A percentile compares a stretch with the other conserved stretches of the same genome.
These are phyloP conservation scores for Fistulinella staudtii DNA, from an alignment of 1,284 basidiomycete species.

Conservation along the genomic window DNA sequence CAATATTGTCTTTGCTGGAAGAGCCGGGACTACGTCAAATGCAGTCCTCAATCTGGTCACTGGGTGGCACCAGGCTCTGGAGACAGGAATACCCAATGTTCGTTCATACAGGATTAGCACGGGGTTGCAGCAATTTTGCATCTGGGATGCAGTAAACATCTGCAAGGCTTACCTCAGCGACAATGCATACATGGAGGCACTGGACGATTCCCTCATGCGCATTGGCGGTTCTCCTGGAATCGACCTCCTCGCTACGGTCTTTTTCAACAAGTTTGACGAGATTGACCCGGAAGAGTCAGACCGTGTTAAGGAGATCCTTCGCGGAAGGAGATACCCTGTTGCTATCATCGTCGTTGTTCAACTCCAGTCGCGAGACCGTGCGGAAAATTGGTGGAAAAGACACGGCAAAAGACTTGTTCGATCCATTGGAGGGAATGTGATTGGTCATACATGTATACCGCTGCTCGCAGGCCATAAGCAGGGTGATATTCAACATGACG, in stretches of 20 bases:
- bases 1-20: too few species aligned
- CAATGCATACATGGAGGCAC: background rate
- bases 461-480: too few species aligned
- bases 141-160: too few species aligned
- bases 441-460: slow-evolving; percentile 17
- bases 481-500: too few species aligned
- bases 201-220: background rate
- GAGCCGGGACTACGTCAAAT: too few species aligned
- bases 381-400: slow-evolving; percentile 6
- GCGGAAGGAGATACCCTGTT: slow-evolving; percentile 25
- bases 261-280: slow-evolving; percentile 21
- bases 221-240: slow-evolving; percentile 7
- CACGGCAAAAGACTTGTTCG: background rate
- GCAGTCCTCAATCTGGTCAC: too few species aligned
- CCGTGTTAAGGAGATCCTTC: slow-evolving; percentile 25
- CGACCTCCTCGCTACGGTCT: slow-evolving; percentile 33
- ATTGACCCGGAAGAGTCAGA: slow-evolving; percentile 19
- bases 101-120: too few species aligned
- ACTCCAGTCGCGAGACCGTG: slow-evolving; percentile 1
- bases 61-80: too few species aligned
- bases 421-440: background rate
- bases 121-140: too few species aligned
- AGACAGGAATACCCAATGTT: too few species aligned
- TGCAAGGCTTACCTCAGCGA: too few species aligned
- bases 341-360: slow-evolving; percentile 28